A percentile compares a stretch with the other conserved stretches of the same genome.
phyloP scores from a whole-genome alignment of 306 rosid genomes.

The Prinsepia uniflora region DNA sequence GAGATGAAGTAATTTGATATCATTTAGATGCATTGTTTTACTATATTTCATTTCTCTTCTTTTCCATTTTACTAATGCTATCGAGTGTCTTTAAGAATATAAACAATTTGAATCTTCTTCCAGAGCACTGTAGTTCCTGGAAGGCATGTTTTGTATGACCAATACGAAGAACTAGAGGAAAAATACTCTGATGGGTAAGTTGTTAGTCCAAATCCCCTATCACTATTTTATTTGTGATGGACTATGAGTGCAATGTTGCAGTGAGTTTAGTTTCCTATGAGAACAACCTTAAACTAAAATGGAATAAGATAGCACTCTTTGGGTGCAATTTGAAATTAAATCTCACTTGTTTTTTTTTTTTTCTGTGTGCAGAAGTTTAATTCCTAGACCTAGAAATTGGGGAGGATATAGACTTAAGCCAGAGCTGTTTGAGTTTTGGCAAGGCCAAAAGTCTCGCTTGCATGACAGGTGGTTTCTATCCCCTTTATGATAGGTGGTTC shows the following conservation, averaged over 20 bases:
- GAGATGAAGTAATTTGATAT: background rate
- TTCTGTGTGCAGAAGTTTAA: constrained; percentile 62
- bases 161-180: constrained; percentile 65
- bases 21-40: background rate
- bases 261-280: constrained; percentile 1
- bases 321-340: constrained; percentile 21
- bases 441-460: constrained; percentile 90
- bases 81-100: background rate
- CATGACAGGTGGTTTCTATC: constrained; percentile 95
- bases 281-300: constrained; percentile 12
- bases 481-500: constrained; percentile 47
- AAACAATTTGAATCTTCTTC: constrained; percentile 17
- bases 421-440: constrained; percentile 87
- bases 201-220: background rate
- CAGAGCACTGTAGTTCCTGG: constrained; percentile 81
- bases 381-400: constrained; percentile 88
- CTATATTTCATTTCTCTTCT: background rate
- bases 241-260: constrained; percentile 1
- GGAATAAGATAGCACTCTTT: background rate
- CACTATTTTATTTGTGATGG: constrained; percentile 5
- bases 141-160: constrained; percentile 68
- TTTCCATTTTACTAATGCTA: background rate
- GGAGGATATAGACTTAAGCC: constrained; percentile 96
- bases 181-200: constrained; percentile 84
- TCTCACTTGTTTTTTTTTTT: constrained; percentile 9